phyloP scores from a whole-genome alignment of 805 yeast species.

The Lipomyces spencermartinsiae region DNA sequence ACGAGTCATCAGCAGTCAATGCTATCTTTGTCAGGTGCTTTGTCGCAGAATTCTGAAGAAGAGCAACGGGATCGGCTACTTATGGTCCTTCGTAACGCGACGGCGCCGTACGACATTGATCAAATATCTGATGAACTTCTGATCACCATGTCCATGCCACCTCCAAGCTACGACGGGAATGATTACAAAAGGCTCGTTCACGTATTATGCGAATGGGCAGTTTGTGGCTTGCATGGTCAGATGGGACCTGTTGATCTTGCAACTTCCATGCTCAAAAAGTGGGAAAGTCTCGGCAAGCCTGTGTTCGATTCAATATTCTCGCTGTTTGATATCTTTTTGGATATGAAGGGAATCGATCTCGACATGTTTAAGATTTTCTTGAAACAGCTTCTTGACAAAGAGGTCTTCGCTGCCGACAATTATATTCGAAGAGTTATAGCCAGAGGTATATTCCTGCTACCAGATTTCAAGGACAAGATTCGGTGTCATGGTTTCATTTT shows the following conservation, averaged over 20 bases:
- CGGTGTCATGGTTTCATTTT: slow-evolving; percentile 59
- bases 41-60: slow-evolving; percentile 20
- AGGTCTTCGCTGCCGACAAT: slow-evolving; percentile 62
- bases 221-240: slow-evolving; percentile 34
- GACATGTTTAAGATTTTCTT: slow-evolving; percentile 42
- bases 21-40: slow-evolving; percentile 32
- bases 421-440: slow-evolving; percentile 84
- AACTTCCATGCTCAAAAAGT: slow-evolving; percentile 33
- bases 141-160: slow-evolving; percentile 37
- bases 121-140: slow-evolving; percentile 36
- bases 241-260: slow-evolving; percentile 40
- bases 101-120: slow-evolving; percentile 26
- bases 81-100: slow-evolving; percentile 34
- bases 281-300: slow-evolving; percentile 37
- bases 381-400: slow-evolving; percentile 56
- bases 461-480: slow-evolving; percentile 38
- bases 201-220: slow-evolving; percentile 43
- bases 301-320: slow-evolving; percentile 40
- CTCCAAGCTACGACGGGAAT: slow-evolving; percentile 32
- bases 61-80: slow-evolving; percentile 38
- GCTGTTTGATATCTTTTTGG: slow-evolving; percentile 37
- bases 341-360: slow-evolving; percentile 48
- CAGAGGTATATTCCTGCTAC: slow-evolving; percentile 73
- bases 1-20: slow-evolving; percentile 38
- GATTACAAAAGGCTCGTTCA: slow-evolving; percentile 29